Evolutionary conservation across 2,329 filamentous ascomycete species (phyloP).

Genomic region (Scorias spongiosa): DNA sequence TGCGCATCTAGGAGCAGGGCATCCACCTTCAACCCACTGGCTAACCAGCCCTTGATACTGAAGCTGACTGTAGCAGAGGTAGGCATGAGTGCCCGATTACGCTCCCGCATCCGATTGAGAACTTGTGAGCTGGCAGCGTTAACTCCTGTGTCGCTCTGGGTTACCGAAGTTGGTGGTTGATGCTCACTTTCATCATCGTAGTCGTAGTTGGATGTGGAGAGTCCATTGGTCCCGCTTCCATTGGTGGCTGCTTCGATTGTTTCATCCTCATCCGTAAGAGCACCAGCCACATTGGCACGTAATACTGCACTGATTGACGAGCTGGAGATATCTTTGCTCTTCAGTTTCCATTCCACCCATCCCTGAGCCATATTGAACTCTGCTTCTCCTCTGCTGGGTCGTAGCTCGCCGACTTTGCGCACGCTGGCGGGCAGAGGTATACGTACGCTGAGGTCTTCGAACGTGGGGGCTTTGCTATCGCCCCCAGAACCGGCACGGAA

Average conservation of each 20-base stretch:
- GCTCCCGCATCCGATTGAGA: slow-evolving; percentile 4
- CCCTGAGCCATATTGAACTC: slow-evolving; percentile 60
- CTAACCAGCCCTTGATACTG: slow-evolving; percentile 46
- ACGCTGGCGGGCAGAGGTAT: slow-evolving; percentile 68
- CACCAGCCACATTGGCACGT: slow-evolving; percentile 63
- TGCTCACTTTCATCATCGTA: slow-evolving; percentile 20
- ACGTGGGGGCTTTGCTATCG: slow-evolving; percentile 20
- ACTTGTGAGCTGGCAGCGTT: neutral
- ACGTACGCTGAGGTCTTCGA: slow-evolving; percentile 66
- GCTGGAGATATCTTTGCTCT: slow-evolving; percentile 51
- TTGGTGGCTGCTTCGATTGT: slow-evolving; percentile 26
- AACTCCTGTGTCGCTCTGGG: neutral
- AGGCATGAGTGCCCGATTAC: slow-evolving; percentile 33
- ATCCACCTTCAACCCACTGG: slow-evolving; percentile 49
- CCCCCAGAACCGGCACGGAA: slow-evolving; percentile 9
- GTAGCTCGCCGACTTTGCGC: slow-evolving; percentile 68
- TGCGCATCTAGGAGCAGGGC: slow-evolving; percentile 50
- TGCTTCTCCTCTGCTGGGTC: slow-evolving; percentile 69
- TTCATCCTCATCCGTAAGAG: slow-evolving; percentile 4
- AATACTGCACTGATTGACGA: slow-evolving; percentile 39
- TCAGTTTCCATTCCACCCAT: slow-evolving; percentile 68
- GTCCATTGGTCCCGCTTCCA: slow-evolving; percentile 18
- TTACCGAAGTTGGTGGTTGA: neutral
- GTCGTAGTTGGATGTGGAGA: slow-evolving; percentile 27
- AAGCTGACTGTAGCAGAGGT: slow-evolving; percentile 32